Conservation (phyloP, 148 eudicot species). For the Vaccinium darrowii region DNA sequence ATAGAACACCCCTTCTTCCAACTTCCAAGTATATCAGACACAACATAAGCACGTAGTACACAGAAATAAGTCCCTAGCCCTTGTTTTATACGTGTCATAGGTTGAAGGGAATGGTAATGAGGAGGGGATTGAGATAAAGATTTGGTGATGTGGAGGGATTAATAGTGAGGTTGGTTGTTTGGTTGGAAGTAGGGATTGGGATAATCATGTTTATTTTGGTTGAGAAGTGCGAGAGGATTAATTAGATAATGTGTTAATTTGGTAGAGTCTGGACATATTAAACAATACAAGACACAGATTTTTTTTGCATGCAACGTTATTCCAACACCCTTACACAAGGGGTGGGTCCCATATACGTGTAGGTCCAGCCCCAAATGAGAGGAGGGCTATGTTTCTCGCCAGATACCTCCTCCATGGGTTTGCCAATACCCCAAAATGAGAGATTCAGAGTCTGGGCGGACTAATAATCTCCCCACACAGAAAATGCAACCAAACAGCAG, state of each 20-base stretch:
- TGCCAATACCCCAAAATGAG: background rate
- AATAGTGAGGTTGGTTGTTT: background rate
- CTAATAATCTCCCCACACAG: background rate
- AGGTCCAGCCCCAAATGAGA: no score
- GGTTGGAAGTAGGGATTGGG: background rate
- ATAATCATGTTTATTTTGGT: background rate
- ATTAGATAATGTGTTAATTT: background rate
- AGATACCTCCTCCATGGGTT: background rate
- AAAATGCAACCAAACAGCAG: background rate
- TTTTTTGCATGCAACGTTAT: no score
- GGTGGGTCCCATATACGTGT: no score
- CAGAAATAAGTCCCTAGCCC: background rate
- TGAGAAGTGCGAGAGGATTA: background rate
- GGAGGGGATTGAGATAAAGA: background rate
- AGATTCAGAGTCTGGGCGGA: background rate
- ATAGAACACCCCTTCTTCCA: background rate
- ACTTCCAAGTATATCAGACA: background rate
- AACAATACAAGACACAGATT: background rate
- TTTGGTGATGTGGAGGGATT: background rate
- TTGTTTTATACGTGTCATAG: background rate
- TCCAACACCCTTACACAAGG: no score
- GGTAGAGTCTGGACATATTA: background rate
- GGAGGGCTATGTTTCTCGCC: no score
- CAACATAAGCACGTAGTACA: background rate
- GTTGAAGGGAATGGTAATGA: background rate